A percentile compares a stretch with the other conserved stretches of the same genome.
Conservation (phyloP, 75 land plant species). For the Pseudotsuga menziesii region DNA sequence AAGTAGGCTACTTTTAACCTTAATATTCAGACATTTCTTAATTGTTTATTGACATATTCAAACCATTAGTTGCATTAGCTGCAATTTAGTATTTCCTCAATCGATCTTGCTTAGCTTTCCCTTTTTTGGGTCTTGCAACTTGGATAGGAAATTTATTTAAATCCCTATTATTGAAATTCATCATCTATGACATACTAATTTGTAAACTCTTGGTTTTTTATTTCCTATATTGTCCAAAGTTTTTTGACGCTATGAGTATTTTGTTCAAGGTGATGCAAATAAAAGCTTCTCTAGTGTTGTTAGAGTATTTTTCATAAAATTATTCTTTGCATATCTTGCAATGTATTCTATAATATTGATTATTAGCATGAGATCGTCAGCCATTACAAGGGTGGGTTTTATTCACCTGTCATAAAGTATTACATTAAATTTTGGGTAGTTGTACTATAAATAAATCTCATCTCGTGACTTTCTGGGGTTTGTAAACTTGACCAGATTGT, state of each 20-base stretch:
- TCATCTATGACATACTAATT: neutral
- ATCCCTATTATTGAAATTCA: neutral
- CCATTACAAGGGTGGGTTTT: neutral
- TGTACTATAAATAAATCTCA: no score
- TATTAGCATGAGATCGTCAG: neutral
- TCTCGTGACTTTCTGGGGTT: neutral
- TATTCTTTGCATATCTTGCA: neutral
- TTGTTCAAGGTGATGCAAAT: neutral
- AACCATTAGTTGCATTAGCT: neutral
- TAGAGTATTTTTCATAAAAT: neutral
- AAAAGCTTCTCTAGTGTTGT: neutral
- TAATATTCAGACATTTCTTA: neutral
- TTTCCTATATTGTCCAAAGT: neutral
- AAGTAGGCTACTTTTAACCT: neutral
- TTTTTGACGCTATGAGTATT: neutral
- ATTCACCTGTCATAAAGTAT: neutral
- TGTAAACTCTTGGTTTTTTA: neutral
- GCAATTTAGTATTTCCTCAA: neutral
- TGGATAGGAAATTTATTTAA: no score
- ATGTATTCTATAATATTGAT: neutral
- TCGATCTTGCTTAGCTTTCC: neutral
- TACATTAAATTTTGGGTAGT: neutral
- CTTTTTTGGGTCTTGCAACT: neutral
- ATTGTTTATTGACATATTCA: neutral
- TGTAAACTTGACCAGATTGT: neutral